Evolutionary conservation across 305 asterid genomes (phyloP), one percentile per base, ranked within the genome.

Genomic region (Fraxinus sp.): DNA sequence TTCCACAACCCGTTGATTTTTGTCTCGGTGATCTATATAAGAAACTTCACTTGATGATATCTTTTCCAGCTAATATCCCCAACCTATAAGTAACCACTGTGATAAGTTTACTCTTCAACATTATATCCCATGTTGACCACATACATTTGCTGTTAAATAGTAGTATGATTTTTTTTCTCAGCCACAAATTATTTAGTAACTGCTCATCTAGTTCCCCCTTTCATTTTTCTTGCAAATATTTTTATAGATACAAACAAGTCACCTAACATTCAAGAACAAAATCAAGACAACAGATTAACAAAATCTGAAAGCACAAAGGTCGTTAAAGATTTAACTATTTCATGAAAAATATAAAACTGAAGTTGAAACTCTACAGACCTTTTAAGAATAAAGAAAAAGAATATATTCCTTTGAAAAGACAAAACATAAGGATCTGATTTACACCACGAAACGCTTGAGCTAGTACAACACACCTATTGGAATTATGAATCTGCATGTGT

Each of bases 181-280:
- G 41, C 75, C 41, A 13, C 22, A 30, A 70, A 32, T 70, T 30
- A 70, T 32, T 70, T 30, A 70, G 41, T 70, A 70, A 70, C 39
- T 70, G 24, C 75, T 70, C 41, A 68, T 26, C 18, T 11, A 14
- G 33, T 16, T 30, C 22, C 75, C 24, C 74, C 8, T 26, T 70
- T 11, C 4, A 3, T 28, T 28, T 30, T 26, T 2, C 75, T 70
- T 30, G 22, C 41, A 30, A 62, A 22, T 30, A 70, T 30, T 13
- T 64, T 66, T 10, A 66, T 66, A 66, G 73, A 22, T 13, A 70
- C 20, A 68, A 68, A 68, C 71, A 70, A 70, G 74, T 68, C 74
- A 68, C 7, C 74, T 68, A 28, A 26, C 74, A 68, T 68, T 28
- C 74, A 68, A 62, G 30, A 62, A 22, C 16, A 62, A 68, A 68